Evolutionary conservation across 2,329 filamentous ascomycete genomes (phyloP), one percentile per base, ranked within the genome.

Genomic region (Exophiala spinifera): DNA sequence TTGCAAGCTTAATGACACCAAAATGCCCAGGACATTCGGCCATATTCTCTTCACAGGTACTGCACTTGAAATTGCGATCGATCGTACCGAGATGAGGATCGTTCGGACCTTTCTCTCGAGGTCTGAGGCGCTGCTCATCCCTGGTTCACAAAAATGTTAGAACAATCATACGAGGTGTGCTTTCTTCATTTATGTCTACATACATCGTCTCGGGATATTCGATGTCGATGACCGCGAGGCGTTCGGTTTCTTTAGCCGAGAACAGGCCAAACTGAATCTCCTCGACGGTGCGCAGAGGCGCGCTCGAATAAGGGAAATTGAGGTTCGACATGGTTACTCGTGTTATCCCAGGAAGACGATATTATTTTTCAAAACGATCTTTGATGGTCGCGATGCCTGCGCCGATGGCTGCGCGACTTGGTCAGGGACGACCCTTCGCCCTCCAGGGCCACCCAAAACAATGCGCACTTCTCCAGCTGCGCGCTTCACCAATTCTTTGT

Each of bases 221-320:
- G 71, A 99, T 92, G 72, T 96, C 89, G 65, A 86, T 88, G 61
- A 97, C 92, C 75, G 91, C 96, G 90, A 97, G 95, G 68, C 88
- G 91, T 80, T 99, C 97, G 75, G 97, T 96, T 79, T 99, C 95
- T 72, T 99, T 94, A 21, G 94, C 94, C 33, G 94, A 95, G 74
- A 99, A 84, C 70, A 99, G 83, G 70, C 94, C 94, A 71, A 99
- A 99, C 80, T 99, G 95, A 67, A 99, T 96, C 81, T 99, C 95
- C 81, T 96, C 87, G 68, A 99, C 91, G 64, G 88, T 95, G 80
- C 94, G 92, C 82, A 97, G 82, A 74, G 91, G 91, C 83, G 89
- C 91, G 82, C 88, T 91, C 72, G 89, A 96, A 76, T 91, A 89
- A 69, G 87, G 81, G 70, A 96, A 96, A 72, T 86, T 86, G 64